Base-by-base conservation (phyloP, 2,329 filamentous ascomycete species). In the Xylariaceae sp. region DNA sequence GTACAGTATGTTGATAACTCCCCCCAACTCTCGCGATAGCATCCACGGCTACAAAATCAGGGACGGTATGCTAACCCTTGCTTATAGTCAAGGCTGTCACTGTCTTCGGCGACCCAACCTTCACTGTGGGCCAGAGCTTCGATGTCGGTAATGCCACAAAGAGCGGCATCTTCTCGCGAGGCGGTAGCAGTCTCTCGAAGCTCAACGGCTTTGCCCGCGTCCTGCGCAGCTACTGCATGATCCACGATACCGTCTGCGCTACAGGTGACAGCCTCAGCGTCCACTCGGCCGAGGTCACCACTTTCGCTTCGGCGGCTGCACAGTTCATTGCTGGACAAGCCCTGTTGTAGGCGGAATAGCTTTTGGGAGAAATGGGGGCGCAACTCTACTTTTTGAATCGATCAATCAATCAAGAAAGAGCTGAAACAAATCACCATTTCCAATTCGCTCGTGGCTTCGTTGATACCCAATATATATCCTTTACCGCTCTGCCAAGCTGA, bases 61-160 rank as follows among this genome's bases (percentile, higher is more conserved):
- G n/a, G n/a, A n/a, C n/a, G n/a, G n/a, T n/a, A 24, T 24, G 13
- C 42, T 46, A 9, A 46, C 27, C 14, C 9, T 17, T 18, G 6
- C 13, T 8, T 4, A 16, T 12, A 45, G 46, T 45, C 26, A 27
- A 18, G 3, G 35, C 36, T 6, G 42, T 47, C 13, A 34, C 34
- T n/a, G 32, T 38, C 3, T 41, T 48, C n/a, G 46, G 43, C 9
- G 46, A 48, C 32, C 46, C 46, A 18, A 46, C 43, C 9, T 48
- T 34, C 30, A 46, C 46, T 9, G 23, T 16, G 5, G 43, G 40
- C n/a, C 39, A 48, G 19, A 38, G 43, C 18, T 48, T 46, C 40
- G 40, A 46, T 18, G 34, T 37, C 9, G 43, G 46, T 12, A 46
- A 40, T 16, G 37, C 46, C 1, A 46, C 43, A 7, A 43, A 39